Evolutionary conservation across 495 filamentous ascomycete genomes (phyloP), one percentile per base, ranked within the genome.

Genomic region (Cetradonia linearis): DNA sequence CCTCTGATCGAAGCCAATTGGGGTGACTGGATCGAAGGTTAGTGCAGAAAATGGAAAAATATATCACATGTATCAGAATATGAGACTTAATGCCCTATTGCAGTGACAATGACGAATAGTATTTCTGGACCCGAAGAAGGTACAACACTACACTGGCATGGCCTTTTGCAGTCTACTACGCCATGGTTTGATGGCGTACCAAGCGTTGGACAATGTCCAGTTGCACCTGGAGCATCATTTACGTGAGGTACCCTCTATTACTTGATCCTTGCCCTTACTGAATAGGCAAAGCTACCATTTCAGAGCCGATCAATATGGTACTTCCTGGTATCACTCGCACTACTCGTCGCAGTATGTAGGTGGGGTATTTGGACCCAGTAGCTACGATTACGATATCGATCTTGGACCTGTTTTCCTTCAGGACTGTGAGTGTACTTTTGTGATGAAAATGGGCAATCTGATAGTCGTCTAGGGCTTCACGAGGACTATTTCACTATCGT

Each of bases 1-100:
- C 84, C 84, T 14, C 80, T 76, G 16, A 75, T 87, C 57, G 69
- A 75, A 31, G 83, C 81, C 20, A 71, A 86, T 61, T 83, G 81
- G 78, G 83, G 83, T 18, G 82, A 86, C 62, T 78, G 64, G 40
- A 71, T 87, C 47, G 59, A 79, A 33, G 70, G 42, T 46, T 10
- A 20, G 42, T 23, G 23, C 42, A 23, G 23, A 3, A 23, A 46
- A 18, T 46, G 8, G 42, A 46, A 18, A 20, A 46, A 46, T 20
- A 18, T 20, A 3, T 18, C 3, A 46, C 11, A 44, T 44, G 18
- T 20, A 23, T 18, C n/a, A 46, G 42, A 46, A 10, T 23, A 23
- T 46, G 1, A n/a, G 8, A 46, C 42, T 46, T 7, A 46, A 3
- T n/a, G n/a, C n/a, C n/a, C 9, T 3, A 70, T 44, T 18, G 11